Conservation (phyloP, 2,329 filamentous ascomycete species). For the Ophiobolus disseminans region DNA sequence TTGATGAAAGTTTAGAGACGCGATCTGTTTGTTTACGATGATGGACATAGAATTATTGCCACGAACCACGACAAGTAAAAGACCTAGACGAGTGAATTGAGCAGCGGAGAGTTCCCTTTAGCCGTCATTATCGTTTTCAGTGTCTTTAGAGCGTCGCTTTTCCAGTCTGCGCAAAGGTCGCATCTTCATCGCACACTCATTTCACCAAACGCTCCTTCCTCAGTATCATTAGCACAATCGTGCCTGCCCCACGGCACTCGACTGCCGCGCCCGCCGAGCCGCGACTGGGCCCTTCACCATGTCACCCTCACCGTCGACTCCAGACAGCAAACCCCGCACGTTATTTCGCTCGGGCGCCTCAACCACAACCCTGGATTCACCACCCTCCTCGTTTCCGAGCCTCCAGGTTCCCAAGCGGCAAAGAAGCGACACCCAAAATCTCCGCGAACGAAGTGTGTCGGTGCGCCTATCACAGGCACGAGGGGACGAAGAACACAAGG, state of each 20-base stretch:
- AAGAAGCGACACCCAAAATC: constrained; percentile 30
- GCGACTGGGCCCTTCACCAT: neutral
- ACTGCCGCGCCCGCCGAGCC: too few species aligned
- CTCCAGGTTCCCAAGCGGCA: constrained; percentile 43
- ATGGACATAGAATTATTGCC: neutral
- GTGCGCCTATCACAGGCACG: constrained; percentile 42
- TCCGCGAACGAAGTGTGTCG: constrained; percentile 40
- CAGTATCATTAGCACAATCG: too few species aligned
- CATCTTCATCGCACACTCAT: too few species aligned
- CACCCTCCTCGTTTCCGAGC: constrained; percentile 29
- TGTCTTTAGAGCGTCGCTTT: too few species aligned
- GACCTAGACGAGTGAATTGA: constrained; percentile 1
- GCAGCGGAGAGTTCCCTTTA: too few species aligned
- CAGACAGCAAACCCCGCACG: constrained; percentile 1
- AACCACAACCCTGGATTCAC: constrained; percentile 39
- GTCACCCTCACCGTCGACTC: constrained; percentile 10
- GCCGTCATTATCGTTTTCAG: too few species aligned
- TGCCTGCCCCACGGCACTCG: too few species aligned
- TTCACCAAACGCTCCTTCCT: too few species aligned
- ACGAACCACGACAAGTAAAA: neutral
- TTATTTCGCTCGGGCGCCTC: constrained; percentile 17
- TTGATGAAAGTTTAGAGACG: too few species aligned
- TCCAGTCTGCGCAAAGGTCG: too few species aligned
- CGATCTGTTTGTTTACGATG: constrained; percentile 7
- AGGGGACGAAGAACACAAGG: constrained; percentile 33